Percentiles rank a stretch among this genome's conserved stretches.
Conservation (phyloP, 163 green algal genomes). For the Coccomyxa subellipsoidea region DNA sequence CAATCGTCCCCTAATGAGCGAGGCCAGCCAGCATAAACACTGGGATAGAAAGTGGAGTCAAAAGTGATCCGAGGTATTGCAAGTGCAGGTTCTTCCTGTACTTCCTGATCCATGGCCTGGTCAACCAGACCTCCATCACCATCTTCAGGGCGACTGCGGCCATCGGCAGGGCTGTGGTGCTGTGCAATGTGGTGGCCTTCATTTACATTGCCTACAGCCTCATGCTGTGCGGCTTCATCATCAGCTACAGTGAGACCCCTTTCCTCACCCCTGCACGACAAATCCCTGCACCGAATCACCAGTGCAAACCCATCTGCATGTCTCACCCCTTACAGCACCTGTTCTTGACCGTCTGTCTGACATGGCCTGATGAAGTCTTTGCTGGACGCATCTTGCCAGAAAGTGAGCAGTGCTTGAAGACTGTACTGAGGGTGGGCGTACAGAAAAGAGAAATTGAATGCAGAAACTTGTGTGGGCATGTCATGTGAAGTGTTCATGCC, state of each 20-base stretch:
- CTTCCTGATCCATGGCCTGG: not conserved
- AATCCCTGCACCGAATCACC: no score
- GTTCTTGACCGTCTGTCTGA: no score
- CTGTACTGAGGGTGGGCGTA: no score
- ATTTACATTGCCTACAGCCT: slow-evolving; percentile 25
- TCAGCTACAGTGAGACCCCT: slow-evolving; percentile 38
- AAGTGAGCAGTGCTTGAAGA: no score
- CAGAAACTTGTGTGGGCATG: no score
- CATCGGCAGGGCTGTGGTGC: not conserved
- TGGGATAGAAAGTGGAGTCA: not conserved
- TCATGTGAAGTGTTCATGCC: not conserved
- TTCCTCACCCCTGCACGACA: not conserved
- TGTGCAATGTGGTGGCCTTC: slow-evolving; percentile 11
- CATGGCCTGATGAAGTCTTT: no score
- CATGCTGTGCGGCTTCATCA: slow-evolving; percentile 64
- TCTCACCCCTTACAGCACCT: no score
- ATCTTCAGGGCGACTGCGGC: slow-evolving; percentile 1
- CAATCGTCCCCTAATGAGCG: no score
- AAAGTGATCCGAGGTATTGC: not conserved
- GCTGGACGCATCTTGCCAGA: no score
- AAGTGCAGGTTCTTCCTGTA: slow-evolving; percentile 3
- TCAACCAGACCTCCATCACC: slow-evolving; percentile 6
- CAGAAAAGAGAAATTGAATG: no score
- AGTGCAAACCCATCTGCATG: no score
- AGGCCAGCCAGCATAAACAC: no score